A percentile compares a stretch with the other conserved stretches of the same genome.
phyloP scores from a whole-genome alignment of 2,329 filamentous ascomycete genomes.

The Rhinocladiella similis region DNA sequence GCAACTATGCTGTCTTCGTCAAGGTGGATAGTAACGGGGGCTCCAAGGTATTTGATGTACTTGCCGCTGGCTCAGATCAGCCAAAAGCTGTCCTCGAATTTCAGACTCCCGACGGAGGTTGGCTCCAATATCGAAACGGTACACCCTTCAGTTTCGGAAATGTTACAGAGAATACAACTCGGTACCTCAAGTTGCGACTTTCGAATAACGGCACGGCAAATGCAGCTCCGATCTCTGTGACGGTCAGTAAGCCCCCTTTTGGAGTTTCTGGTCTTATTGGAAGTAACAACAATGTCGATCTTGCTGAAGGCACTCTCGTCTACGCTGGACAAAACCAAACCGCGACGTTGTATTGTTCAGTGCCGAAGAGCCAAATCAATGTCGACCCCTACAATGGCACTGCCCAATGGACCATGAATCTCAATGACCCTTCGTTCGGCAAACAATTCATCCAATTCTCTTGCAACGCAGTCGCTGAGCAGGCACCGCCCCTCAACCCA shows the following conservation, averaged over 20 bases:
- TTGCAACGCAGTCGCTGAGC: slow-evolving; percentile 26
- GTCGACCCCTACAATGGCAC: slow-evolving; percentile 50
- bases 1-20: slow-evolving; percentile 53
- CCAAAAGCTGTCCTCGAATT: slow-evolving; percentile 57
- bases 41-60: slow-evolving; percentile 48
- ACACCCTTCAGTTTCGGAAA: slow-evolving; percentile 57
- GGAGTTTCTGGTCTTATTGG: slow-evolving; percentile 54
- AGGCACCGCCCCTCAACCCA: slow-evolving; percentile 17
- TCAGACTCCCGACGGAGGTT: slow-evolving; percentile 54
- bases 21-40: slow-evolving; percentile 54
- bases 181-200: slow-evolving; percentile 52
- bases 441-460: slow-evolving; percentile 24
- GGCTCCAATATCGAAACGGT: slow-evolving; percentile 49
- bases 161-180: slow-evolving; percentile 54
- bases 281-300: slow-evolving; percentile 57
- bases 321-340: slow-evolving; percentile 52
- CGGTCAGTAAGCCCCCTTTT: slow-evolving; percentile 63
- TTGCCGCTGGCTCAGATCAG: slow-evolving; percentile 51
- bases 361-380: slow-evolving; percentile 60
- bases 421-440: slow-evolving; percentile 44
- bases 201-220: slow-evolving; percentile 53
- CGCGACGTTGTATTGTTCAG: slow-evolving; percentile 56
- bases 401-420: slow-evolving; percentile 47
- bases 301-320: slow-evolving; percentile 58
- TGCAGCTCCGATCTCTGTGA: slow-evolving; percentile 55